Evolutionary conservation across 257 asterid species (phyloP), one percentile per base, ranked within the genome.

Genomic region (Cordia subcordata): DNA sequence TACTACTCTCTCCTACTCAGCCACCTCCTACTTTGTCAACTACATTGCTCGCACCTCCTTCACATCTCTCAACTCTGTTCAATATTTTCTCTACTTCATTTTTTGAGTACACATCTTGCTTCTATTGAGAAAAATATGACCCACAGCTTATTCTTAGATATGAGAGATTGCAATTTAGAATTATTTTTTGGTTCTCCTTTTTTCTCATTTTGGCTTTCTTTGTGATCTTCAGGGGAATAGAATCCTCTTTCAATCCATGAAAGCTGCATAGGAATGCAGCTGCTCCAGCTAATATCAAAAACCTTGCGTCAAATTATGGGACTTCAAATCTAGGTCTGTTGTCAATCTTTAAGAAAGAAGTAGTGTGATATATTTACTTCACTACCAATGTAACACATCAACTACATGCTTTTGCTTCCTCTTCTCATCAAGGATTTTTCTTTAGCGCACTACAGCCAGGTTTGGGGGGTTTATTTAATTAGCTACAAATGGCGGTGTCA

Each of bases 241-340:
- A 86, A 58, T 72, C 75, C 57, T 61, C 74, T 8, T 33, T 55
- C 49, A 71, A 64, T 71, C 78, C 84, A 44, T 78, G 78, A 52
- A 85, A 69, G 71, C 71, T 84, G 64, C 86, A 87, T 19, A 76
- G 96, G 71, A 84, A 92, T 64, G 84, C 88, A 62, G 88, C 96
- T 62, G 83, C 90, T 45, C 60, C 92, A 35, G 86, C 89, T 8
- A 73, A 79, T 79, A 68, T 92, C 72, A 69, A 69, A 65, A 68
- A 42, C 67, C 74, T 92, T 50, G 65, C 78, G 46, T 82, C 89
- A 67, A 67, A 71, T 63, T 51, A 67, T 67, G 13, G 82, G 52
- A 32, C 82, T 42, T 58, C 79, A 53, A 74, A 55, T 51, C 45
- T 83, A 88, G 97, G 98, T 91, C n/a, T 40, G 62, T 13, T 37